Evolutionary conservation across 2,329 filamentous ascomycete species (phyloP).

Genomic region (Apiospora kogelbergensis): DNA sequence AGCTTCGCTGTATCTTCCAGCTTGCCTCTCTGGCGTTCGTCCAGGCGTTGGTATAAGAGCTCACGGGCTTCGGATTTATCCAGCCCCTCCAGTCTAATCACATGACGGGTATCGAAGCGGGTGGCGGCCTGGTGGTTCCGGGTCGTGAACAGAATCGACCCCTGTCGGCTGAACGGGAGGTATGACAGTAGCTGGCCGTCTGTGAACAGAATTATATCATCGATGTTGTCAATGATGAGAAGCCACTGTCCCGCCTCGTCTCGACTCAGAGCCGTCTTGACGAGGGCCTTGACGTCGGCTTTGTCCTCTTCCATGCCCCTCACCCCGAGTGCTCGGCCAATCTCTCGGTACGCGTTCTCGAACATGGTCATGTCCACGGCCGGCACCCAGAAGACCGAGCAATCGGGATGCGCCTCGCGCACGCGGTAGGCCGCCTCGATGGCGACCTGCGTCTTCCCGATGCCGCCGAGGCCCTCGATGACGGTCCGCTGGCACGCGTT

Average conservation of each 20-base stretch:
- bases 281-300: neutral
- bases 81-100: too few relatives aligned
- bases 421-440: neutral
- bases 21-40: too few relatives aligned
- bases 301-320: neutral
- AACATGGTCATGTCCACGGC: neutral
- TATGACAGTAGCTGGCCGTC: too few relatives aligned
- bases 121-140: too few relatives aligned
- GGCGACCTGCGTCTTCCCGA: neutral
- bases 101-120: too few relatives aligned
- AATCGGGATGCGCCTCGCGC: neutral
- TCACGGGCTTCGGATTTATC: too few relatives aligned
- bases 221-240: too few relatives aligned
- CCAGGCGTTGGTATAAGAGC: too few relatives aligned
- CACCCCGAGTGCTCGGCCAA: neutral
- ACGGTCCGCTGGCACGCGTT: neutral
- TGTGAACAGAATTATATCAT: too few relatives aligned
- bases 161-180: too few relatives aligned
- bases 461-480: neutral
- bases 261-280: neutral
- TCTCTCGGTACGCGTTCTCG: neutral
- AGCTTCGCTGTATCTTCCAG: neutral
- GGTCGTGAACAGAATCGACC: too few relatives aligned
- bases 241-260: neutral
- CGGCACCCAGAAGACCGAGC: slow-evolving; percentile 8